Base-by-base conservation (phyloP, 2,329 filamentous ascomycete genomes). In the Fusarium illudens region DNA sequence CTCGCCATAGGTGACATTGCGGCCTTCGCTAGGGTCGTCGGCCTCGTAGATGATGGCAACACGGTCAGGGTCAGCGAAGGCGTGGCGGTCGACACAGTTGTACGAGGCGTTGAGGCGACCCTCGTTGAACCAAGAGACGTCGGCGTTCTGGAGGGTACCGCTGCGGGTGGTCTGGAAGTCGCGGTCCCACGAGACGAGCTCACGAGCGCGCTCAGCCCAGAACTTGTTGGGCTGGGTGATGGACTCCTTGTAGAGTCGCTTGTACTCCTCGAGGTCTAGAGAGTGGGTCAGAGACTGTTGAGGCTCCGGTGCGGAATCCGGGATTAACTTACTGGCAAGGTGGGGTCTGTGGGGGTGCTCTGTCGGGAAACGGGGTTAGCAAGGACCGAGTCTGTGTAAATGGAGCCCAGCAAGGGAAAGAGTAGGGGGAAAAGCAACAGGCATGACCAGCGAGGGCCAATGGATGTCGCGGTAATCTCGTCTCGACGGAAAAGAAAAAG, bases 31-130 rank as follows among this genome's bases (percentile, higher is more conserved):
- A 39, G 91, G 88, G 82, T 99, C 96, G 76, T 99, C 96, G 64
- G 94, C 95, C 84, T 99, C 96, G 84, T 98, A 99, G 83, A 98
- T 97, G 82, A 99, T 97, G 79, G 96, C 96, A 49, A 96, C 89
- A 82, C 91, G 93, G 83, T 98, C 84, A 49, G 96, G 96, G 82
- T 97, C 90, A 82, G 94, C 94, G 82, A 96, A 88, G n/a, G 96
- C 96, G 80, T 98, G 95, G 65, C 96, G 92, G 77, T 99, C 96
- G 69, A 99, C 90, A 77, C 94, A 97, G 85, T 99, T 99, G 89
- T 94, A 98, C 27, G 92, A 96, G 67, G 96, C 96, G 76, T 99
- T 99, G 76, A 99, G 85, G 75, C 90, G 89, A 71, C 96, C 96
- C 83, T 97, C 96, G 65, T 94, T 82, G 78, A 98, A 99, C 95